Evolutionary conservation across 257 asterid species (phyloP).

Genomic region (Linderniella brevidens): DNA sequence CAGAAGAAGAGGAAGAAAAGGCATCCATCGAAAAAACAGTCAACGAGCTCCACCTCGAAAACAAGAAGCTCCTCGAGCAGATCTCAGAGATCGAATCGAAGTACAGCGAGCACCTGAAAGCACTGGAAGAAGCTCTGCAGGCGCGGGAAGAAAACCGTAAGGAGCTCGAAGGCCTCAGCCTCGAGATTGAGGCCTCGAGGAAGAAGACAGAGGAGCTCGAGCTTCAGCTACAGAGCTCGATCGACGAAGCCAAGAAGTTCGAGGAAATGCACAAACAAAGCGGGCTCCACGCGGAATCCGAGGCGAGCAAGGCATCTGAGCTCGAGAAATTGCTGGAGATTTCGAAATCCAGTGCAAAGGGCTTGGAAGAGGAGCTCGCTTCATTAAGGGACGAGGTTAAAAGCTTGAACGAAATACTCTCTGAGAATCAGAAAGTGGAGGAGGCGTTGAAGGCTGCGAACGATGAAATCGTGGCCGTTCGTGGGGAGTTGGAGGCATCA

Average conservation of each 20-base stretch:
- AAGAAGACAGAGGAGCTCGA: constrained; percentile 54
- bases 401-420: constrained; percentile 30
- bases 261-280: constrained; percentile 73
- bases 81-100: constrained; percentile 37
- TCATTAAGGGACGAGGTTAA: constrained; percentile 42
- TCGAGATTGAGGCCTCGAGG: constrained; percentile 53
- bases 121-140: constrained; percentile 46
- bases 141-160: constrained; percentile 38
- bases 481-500: constrained; percentile 44
- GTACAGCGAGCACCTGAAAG: constrained; percentile 31
- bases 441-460: constrained; percentile 34
- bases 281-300: constrained; percentile 56
- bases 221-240: constrained; percentile 29
- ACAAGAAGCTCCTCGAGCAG: constrained; percentile 40
- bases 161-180: constrained; percentile 42
- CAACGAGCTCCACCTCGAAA: constrained; percentile 35
- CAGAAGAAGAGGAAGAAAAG: constrained; percentile 37
- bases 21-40: constrained; percentile 39
- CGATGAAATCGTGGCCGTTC: constrained; percentile 42
- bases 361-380: constrained; percentile 44
- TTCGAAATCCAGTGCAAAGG: constrained; percentile 41
- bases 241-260: constrained; percentile 36
- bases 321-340: constrained; percentile 53
- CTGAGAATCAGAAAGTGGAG: constrained; percentile 53
- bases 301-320: constrained; percentile 45